Evolutionary conservation across 495 filamentous ascomycete species (phyloP).

Genomic region (Aspergillus haitiensis): DNA sequence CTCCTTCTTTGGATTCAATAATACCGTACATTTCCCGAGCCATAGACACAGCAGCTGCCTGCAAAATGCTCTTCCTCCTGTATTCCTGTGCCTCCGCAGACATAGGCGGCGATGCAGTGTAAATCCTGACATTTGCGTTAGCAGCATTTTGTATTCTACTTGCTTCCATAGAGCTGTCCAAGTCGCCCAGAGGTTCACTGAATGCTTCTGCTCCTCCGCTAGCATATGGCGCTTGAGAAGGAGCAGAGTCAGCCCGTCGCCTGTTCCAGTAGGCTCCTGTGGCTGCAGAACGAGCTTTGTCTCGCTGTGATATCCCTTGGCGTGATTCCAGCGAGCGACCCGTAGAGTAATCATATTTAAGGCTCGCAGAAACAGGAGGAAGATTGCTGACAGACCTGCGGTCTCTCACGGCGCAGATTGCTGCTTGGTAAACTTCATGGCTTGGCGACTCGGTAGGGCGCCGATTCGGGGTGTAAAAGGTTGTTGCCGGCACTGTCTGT

Average conservation of each 20-base stretch:
- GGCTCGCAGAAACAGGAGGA: slow-evolving; percentile 11
- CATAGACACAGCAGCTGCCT: slow-evolving; percentile 83
- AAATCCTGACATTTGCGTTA: slow-evolving; percentile 61
- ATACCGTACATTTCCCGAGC: slow-evolving; percentile 78
- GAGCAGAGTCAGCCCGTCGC: slow-evolving; percentile 65
- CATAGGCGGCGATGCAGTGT: slow-evolving; percentile 72
- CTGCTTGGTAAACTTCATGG: slow-evolving; percentile 68
- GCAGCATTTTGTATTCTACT: slow-evolving; percentile 56
- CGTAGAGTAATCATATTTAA: slow-evolving; percentile 19
- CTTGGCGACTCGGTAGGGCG: slow-evolving; percentile 57
- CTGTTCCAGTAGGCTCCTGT: slow-evolving; percentile 64
- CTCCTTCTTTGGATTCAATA: slow-evolving; percentile 49
- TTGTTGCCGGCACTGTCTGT: slow-evolving; percentile 56
- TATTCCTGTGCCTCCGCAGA: slow-evolving; percentile 70
- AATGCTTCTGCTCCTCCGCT: slow-evolving; percentile 58
- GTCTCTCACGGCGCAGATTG: slow-evolving; percentile 65
- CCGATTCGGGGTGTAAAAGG: slow-evolving; percentile 66
- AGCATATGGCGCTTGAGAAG: slow-evolving; percentile 62
- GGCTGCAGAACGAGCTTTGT: slow-evolving; percentile 68
- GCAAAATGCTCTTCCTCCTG: slow-evolving; percentile 66
- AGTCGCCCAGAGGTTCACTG: slow-evolving; percentile 30
- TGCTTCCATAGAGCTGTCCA: slow-evolving; percentile 53
- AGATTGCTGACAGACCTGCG: slow-evolving; percentile 34
- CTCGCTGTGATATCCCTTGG: slow-evolving; percentile 58
- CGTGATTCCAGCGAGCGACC: slow-evolving; percentile 35